Evolutionary conservation across 345 rosid genomes (phyloP).

Genomic region (thale cress (Arabidopsis thaliana)): TAIR10.1 NC_003070.9:9103001-9103500

Average conservation of each 20-base stretch:
- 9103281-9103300: not conserved
- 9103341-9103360: slow-evolving; percentile 73
- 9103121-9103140: not conserved
- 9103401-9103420: slow-evolving; percentile 80
- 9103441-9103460: slow-evolving; percentile 73
- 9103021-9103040: not conserved
- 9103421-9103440: slow-evolving; percentile 70
- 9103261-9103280: slow-evolving; percentile 25
- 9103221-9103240: not conserved
- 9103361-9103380: slow-evolving; percentile 67
- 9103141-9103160: not conserved
- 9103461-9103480: slow-evolving; percentile 75
- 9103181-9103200: not conserved
- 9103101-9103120: not conserved
- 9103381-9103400: slow-evolving; percentile 72
- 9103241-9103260: not conserved
- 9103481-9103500: slow-evolving; percentile 81
- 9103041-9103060: not conserved
- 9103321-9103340: slow-evolving; percentile 60
- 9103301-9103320: not conserved
- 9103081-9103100: not conserved
- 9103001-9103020: slow-evolving; percentile 9
- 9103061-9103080: slow-evolving; percentile 30
- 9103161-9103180: slow-evolving; percentile 27
- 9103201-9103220: slow-evolving; percentile 3